Evolutionary conservation across 2,329 filamentous ascomycete genomes (phyloP), one percentile per base, ranked within the genome.

Genomic region (Massarina eburnea): DNA sequence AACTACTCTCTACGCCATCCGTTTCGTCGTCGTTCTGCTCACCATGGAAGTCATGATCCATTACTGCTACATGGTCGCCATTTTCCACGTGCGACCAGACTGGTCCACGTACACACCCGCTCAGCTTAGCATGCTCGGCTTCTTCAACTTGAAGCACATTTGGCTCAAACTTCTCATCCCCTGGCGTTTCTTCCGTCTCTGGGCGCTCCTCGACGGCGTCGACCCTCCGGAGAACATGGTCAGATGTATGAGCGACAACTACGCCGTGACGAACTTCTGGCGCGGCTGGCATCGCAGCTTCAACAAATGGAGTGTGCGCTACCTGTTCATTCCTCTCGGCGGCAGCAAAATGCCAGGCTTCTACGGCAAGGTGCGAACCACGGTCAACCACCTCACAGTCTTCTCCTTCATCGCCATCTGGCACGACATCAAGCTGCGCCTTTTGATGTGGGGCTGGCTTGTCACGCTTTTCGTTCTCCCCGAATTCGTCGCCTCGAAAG

Each of bases 211-310:
- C 14, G 94, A 99, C 67, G 89, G 89, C 50, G 83, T 99, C 57
- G 94, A 99, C 64, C 90, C 94, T 0, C 92, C 94, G 0, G 94
- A 99, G 73, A 99, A 99, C 74, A 96, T 99, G 90, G 82, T 96
- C 43, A 88, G 94, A 57, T 99, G 95, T 72, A 90, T 96, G 73
- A 91, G 85, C 64, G 84, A 99, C 75, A 97, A 97, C 70, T 96
- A 91, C 75, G 91, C 87, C 54, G 87, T 90, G 0, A 80, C 91
- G 32, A 85, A 86, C 17, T 99, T 99, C 74, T 99, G 94, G 94
- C 88, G 94, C 51, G 85, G 84, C 24, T 99, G 95, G 95, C 94
- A 99, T 72, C 85, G 91, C 41, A 90, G 84, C 53, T 97, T 89
- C 77, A 97, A 97, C 73, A 86, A 91, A 56, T 99, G 91, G 91